Evolutionary conservation across 140 eudicot genomes (phyloP).

Genomic region (Anethum foeniculum): DNA sequence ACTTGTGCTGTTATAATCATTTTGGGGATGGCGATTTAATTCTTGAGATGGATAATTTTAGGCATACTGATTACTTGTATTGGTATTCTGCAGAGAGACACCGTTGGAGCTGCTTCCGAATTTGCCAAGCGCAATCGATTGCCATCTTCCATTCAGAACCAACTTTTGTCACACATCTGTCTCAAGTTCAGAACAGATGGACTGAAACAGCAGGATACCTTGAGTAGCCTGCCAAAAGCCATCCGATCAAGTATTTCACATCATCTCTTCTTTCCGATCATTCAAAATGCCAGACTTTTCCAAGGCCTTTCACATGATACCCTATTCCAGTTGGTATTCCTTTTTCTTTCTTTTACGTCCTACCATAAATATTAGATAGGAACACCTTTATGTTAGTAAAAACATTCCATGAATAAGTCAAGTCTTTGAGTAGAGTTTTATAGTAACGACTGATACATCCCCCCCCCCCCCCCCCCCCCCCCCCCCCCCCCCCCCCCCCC

Average conservation of each 20-base stretch:
- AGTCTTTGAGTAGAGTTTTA: slow-evolving; percentile 1
- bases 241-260: slow-evolving; percentile 85
- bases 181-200: slow-evolving; percentile 80
- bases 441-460: neutral
- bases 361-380: neutral
- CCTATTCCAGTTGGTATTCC: slow-evolving; percentile 82
- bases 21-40: slow-evolving; percentile 1
- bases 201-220: slow-evolving; percentile 66
- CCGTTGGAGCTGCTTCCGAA: slow-evolving; percentile 66
- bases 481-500: no score
- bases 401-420: neutral
- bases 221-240: slow-evolving; percentile 77
- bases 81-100: slow-evolving; percentile 64
- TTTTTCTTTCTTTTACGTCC: neutral
- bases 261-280: slow-evolving; percentile 63
- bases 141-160: slow-evolving; percentile 62
- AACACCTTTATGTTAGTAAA: neutral
- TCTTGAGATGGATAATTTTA: slow-evolving; percentile 18
- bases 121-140: slow-evolving; percentile 69
- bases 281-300: slow-evolving; percentile 69
- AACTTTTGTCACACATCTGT: slow-evolving; percentile 78
- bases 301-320: slow-evolving; percentile 69
- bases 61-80: slow-evolving; percentile 9
- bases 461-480: no score
- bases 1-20: neutral